A percentile compares a stretch with the other conserved stretches of the same genome.
Conservation (phyloP, 2,329 filamentous ascomycete species). For the Zelopaecilomyces penicillatus region DNA sequence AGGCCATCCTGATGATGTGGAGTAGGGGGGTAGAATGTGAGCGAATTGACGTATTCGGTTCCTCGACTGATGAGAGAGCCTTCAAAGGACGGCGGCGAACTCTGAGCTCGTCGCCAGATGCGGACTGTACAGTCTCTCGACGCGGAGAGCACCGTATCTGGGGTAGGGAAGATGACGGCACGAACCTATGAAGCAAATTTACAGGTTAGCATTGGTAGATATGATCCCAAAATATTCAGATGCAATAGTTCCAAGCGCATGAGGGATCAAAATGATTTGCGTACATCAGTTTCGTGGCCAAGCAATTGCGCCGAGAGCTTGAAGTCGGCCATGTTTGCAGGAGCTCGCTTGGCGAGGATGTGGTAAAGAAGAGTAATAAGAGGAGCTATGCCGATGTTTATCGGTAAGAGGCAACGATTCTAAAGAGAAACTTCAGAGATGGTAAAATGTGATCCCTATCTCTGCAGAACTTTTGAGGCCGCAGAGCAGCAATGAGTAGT, state of each 20-base stretch:
- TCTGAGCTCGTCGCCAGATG: slow-evolving; percentile 64
- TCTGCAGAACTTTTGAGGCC: too few relatives aligned
- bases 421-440: too few relatives aligned
- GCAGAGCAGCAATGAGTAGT: too few relatives aligned
- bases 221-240: background rate
- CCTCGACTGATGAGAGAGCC: slow-evolving; percentile 71
- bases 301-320: slow-evolving; percentile 85
- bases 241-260: background rate
- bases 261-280: slow-evolving; percentile 18
- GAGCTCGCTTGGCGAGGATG: slow-evolving; percentile 1
- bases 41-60: slow-evolving; percentile 77
- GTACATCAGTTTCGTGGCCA: slow-evolving; percentile 90
- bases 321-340: slow-evolving; percentile 62
- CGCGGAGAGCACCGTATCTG: slow-evolving; percentile 68
- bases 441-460: too few relatives aligned
- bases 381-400: too few relatives aligned
- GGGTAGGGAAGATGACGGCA: slow-evolving; percentile 67
- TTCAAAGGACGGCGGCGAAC: slow-evolving; percentile 64
- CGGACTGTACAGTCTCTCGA: slow-evolving; percentile 89
- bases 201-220: slow-evolving; percentile 9
- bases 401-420: too few relatives aligned
- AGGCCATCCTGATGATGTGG: slow-evolving; percentile 66
- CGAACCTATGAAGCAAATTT: slow-evolving; percentile 60
- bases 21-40: slow-evolving; percentile 68
- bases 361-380: background rate